Conservation (phyloP, 1,284 basidiomycete species). For the Ceratobasidium sp. region DNA sequence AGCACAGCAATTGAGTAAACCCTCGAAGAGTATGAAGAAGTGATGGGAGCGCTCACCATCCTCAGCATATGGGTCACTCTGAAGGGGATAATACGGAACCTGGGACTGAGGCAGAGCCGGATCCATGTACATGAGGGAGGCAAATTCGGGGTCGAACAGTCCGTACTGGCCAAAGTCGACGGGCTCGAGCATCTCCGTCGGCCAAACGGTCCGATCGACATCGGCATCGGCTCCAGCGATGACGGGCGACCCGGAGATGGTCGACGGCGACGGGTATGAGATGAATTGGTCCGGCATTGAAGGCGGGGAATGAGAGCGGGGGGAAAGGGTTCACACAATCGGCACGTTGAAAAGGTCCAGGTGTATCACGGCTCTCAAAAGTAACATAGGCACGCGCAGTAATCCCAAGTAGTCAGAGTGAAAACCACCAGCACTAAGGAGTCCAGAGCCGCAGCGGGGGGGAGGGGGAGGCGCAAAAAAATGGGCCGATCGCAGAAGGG, state of each 20-base stretch:
- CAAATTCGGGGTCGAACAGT: too few relatives aligned
- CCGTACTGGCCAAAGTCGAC: not conserved
- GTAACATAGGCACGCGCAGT: too few relatives aligned
- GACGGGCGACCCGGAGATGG: slow-evolving; percentile 23
- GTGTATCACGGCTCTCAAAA: too few relatives aligned
- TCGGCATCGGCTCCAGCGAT: not conserved
- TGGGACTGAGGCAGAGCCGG: too few relatives aligned
- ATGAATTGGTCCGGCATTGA: slow-evolving; percentile 34
- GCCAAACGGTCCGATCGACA: not conserved
- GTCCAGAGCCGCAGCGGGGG: not conserved
- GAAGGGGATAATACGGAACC: too few relatives aligned
- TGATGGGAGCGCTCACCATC: too few relatives aligned
- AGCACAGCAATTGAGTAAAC: too few relatives aligned
- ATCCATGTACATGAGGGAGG: too few relatives aligned
- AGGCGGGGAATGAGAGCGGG: not conserved
- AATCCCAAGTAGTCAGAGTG: too few relatives aligned
- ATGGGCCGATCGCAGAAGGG: not conserved
- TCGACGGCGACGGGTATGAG: slow-evolving; percentile 24
- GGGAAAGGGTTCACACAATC: not conserved
- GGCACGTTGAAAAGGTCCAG: not conserved
- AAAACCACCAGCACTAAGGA: too few relatives aligned
- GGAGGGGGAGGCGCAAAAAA: not conserved
- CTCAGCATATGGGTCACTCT: too few relatives aligned
- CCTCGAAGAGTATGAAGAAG: too few relatives aligned
- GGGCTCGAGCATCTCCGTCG: slow-evolving; percentile 2